These are phyloP conservation scores for Ophiostoma fasciatum DNA, from an alignment of 2,329 filamentous ascomycete genomes.

Conservation along the genomic window DNA sequence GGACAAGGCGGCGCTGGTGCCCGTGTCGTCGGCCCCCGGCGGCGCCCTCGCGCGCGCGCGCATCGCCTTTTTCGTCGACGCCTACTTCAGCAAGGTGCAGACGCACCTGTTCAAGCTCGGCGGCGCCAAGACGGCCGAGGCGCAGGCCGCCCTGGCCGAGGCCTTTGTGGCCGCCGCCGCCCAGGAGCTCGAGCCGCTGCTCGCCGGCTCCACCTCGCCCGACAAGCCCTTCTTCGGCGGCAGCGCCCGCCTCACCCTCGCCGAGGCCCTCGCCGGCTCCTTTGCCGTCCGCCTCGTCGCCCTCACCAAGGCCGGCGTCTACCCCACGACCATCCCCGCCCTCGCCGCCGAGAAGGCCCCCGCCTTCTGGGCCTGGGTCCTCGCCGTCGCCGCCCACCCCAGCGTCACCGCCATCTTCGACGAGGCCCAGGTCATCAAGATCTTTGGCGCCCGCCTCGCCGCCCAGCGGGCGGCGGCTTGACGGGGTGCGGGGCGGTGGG, in stretches of 20 bases:
- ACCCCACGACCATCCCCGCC: slow-evolving; percentile 22
- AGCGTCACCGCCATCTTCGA: slow-evolving; percentile 52
- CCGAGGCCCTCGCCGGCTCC: slow-evolving; percentile 56
- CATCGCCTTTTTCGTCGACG: slow-evolving; percentile 48
- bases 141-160: slow-evolving; percentile 31
- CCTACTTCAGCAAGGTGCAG: slow-evolving; percentile 23
- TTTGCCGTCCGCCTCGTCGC: slow-evolving; percentile 49
- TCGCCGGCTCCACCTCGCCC: slow-evolving; percentile 27
- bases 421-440: slow-evolving; percentile 29
- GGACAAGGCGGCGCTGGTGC: slow-evolving; percentile 34
- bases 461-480: slow-evolving; percentile 10
- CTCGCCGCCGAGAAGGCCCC: slow-evolving; percentile 38
- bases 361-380: slow-evolving; percentile 52
- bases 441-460: slow-evolving; percentile 8
- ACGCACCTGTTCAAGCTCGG: slow-evolving; percentile 30
- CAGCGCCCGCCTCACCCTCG: slow-evolving; percentile 49
- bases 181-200: slow-evolving; percentile 61
- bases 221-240: slow-evolving; percentile 48
- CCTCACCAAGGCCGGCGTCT: slow-evolving; percentile 37
- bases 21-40: slow-evolving; percentile 33
- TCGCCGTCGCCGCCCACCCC: slow-evolving; percentile 42
- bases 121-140: slow-evolving; percentile 29
- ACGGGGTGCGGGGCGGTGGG: no score
- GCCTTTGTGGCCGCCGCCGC: slow-evolving; percentile 40
- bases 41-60: slow-evolving; percentile 49